These are phyloP conservation scores for Kluyveromyces dobzhanskii DNA, from an alignment of 805 yeast species.

Conservation along the genomic window DNA sequence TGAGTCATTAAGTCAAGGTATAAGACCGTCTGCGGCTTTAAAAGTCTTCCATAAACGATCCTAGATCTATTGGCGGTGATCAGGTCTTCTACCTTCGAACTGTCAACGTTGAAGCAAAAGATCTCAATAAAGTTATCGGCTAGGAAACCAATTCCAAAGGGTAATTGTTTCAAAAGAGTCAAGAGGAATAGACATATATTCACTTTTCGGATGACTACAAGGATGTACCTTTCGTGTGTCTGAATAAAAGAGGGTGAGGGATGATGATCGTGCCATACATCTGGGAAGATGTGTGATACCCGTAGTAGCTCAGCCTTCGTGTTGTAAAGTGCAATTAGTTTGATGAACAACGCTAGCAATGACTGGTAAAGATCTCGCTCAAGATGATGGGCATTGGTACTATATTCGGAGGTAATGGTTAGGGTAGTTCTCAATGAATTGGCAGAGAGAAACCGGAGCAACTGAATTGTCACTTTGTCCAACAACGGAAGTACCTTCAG, in stretches of 20 bases:
- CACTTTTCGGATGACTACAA: constrained; percentile 61
- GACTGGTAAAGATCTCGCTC: constrained; percentile 52
- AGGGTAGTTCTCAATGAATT: constrained; percentile 72
- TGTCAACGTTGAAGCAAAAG: constrained; percentile 57
- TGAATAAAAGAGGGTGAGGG: constrained; percentile 48
- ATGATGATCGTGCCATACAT: constrained; percentile 58
- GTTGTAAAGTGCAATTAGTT: constrained; percentile 60
- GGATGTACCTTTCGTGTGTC: constrained; percentile 42
- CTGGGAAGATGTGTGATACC: constrained; percentile 63
- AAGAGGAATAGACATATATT: constrained; percentile 81
- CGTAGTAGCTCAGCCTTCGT: constrained; percentile 64
- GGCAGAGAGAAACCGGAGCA: constrained; percentile 60
- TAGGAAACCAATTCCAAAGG: constrained; percentile 79
- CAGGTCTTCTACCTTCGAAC: constrained; percentile 4
- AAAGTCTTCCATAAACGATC: constrained; percentile 39
- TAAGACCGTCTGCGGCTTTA: constrained; percentile 73
- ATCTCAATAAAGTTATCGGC: constrained; percentile 80
- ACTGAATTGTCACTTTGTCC: constrained; percentile 76
- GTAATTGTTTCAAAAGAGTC: constrained; percentile 78
- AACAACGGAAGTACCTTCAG: constrained; percentile 65
- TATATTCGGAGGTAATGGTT: constrained; percentile 46
- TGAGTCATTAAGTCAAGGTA: constrained; percentile 89
- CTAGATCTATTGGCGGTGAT: constrained; percentile 4
- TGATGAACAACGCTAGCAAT: constrained; percentile 68
- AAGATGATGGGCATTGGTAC: constrained; percentile 57